Percentiles rank a stretch among this genome's conserved stretches.
Evolutionary conservation across 2,329 filamentous ascomycete genomes (phyloP).

Genomic region (Camillea tinctor): DNA sequence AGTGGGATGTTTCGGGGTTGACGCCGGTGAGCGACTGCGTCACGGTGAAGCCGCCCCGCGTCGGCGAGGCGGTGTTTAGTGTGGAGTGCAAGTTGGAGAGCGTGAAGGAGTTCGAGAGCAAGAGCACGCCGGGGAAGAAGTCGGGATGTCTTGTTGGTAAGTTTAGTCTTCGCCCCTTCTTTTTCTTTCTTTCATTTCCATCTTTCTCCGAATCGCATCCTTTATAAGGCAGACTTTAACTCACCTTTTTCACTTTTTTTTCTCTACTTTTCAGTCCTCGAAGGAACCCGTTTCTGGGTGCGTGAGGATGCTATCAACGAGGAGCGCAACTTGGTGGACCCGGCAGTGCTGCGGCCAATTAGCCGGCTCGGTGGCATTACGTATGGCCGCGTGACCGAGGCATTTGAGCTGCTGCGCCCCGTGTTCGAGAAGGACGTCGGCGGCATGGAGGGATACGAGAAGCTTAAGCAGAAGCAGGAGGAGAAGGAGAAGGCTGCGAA

Average conservation of each 20-base stretch:
- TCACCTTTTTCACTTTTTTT: too few species aligned
- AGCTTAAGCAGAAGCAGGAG: conserved; percentile 49
- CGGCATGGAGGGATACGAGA: conserved; percentile 54
- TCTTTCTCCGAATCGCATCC: too few species aligned
- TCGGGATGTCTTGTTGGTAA: conserved; percentile 62
- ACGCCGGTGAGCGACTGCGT: conserved; percentile 64
- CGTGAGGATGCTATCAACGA: conserved; percentile 84
- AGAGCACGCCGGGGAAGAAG: conserved; percentile 67
- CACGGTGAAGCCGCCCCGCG: conserved; percentile 68
- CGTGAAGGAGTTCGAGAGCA: conserved; percentile 74
- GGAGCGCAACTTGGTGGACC: conserved; percentile 71
- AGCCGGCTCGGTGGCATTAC: conserved; percentile 82
- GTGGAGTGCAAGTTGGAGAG: conserved; percentile 79
- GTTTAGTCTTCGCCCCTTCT: not conserved
- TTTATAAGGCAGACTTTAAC: too few species aligned
- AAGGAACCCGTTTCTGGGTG: conserved; percentile 86
- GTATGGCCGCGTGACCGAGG: conserved; percentile 70
- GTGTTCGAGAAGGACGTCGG: conserved; percentile 52
- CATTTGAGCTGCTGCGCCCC: conserved; percentile 67
- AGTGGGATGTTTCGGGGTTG: conserved; percentile 78
- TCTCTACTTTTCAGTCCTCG: conserved; percentile 52
- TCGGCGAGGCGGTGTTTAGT: conserved; percentile 78
- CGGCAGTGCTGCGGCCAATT: conserved; percentile 72
- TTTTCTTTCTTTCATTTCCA: not conserved
- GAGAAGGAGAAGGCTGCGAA: not conserved